Evolutionary conservation across 306 rosid genomes (phyloP).

Genomic region (Cyclanthera cordifolia): DNA sequence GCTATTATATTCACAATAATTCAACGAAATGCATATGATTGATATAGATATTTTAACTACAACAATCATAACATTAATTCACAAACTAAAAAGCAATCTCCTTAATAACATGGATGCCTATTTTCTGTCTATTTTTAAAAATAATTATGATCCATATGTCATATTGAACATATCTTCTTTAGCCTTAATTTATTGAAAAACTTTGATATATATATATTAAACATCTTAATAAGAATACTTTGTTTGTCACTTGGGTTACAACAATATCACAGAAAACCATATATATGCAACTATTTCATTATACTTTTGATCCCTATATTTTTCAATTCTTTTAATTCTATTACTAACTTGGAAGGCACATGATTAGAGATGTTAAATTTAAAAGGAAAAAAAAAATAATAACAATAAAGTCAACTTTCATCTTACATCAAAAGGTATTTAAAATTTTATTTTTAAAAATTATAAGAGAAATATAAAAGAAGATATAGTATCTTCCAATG

Average conservation of each 20-base stretch:
- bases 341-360: neutral
- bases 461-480: neutral
- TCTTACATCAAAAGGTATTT: neutral
- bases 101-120: too few species aligned
- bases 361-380: neutral
- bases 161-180: neutral
- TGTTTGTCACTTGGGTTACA: slow-evolving; percentile 2
- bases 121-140: neutral
- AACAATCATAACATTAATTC: neutral
- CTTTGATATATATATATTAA: neutral
- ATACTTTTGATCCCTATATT: neutral
- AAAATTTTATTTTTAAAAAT: neutral
- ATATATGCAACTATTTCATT: neutral
- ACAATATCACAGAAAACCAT: neutral
- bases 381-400: too few species aligned
- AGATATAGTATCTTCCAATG: neutral
- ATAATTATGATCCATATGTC: neutral
- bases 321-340: neutral
- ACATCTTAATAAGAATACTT: neutral
- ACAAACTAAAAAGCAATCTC: neutral
- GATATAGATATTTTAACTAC: neutral
- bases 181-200: neutral
- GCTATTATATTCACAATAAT: neutral
- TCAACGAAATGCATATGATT: neutral
- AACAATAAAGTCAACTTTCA: neutral